Evolutionary conservation across 768 basidiomycete genomes (phyloP), one percentile per base, ranked within the genome.

Genomic region (Mrakia hoshinonis): DNA sequence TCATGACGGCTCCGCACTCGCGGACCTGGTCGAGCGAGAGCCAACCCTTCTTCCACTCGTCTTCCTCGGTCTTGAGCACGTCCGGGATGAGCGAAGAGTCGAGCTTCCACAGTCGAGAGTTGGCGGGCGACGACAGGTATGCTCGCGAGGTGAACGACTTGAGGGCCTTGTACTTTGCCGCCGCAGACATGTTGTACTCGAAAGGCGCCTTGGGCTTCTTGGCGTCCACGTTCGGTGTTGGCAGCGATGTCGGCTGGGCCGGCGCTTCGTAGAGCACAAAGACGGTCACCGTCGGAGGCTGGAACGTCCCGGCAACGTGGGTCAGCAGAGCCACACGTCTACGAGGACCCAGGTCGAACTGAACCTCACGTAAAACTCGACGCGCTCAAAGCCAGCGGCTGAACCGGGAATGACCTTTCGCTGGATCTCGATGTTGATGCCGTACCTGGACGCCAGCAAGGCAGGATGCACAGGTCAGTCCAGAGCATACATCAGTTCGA

Each of bases 361-460:
- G n/a, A n/a, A n/a, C n/a, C n/a, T 48, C 24, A 73, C 72, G 69
- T 84, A 84, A 48, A 92, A 82, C 79, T 95, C 92, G 66, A 95
- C 79, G 18, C 83, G 78, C 15, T 85, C 79, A 70, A 84, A 79
- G 68, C 83, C 83, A 18, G 79, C 73, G 51, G 82, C 77, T 1
- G 88, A 88, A 67, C 86, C 83, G 10, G 82, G 79, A 73, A 92
- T 85, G 63, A 92, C 87, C 22, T 82, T 83, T 55, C 91, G 85
- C 39, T 87, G 85, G 47, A 93, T 80, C 1, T 47, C 67, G 39
- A 34, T 22, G 34, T 60, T 55, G 13, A 2, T 1, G 22, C 71
- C 71, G 29, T 58, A 74, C 75, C 75, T 74, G 20, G 29, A 43
- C 18, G 39, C n/a, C 20, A 75, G 68, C 58, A 74, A 75, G 20